Percentiles rank a stretch among this genome's conserved stretches.
phyloP scores from a whole-genome alignment of 306 rosid genomes.

The Sophora flavescens region DNA sequence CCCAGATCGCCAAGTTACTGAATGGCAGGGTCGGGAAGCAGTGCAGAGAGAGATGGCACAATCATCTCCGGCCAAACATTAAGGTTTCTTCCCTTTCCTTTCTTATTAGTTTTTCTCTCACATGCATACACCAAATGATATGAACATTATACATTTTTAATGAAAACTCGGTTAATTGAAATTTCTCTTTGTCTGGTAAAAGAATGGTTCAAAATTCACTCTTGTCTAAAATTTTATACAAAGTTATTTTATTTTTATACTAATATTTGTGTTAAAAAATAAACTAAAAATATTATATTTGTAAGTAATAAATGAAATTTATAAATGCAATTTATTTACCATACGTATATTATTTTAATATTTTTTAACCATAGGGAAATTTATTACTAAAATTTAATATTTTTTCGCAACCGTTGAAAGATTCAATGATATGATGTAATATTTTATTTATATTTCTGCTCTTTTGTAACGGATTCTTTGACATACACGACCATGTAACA shows the following conservation, averaged over 20 bases:
- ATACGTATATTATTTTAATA: not conserved
- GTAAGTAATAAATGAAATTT: not conserved
- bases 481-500: no score
- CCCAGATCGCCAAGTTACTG: constrained; percentile 62
- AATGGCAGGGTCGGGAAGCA: constrained; percentile 81
- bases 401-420: not conserved
- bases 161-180: no score
- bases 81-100: constrained; percentile 53
- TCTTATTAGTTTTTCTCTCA: not conserved
- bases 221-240: no score
- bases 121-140: no score
- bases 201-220: no score
- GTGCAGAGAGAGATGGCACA: constrained; percentile 93
- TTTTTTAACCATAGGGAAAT: not conserved
- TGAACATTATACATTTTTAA: no score
- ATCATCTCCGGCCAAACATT: constrained; percentile 78
- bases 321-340: not conserved
- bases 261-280: no score
- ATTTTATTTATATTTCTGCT: not conserved
- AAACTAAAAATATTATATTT: no score
- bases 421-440: not conserved
- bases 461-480: no score
- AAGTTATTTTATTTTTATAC: no score
- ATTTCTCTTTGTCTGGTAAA: no score
- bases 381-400: not conserved